Evolutionary conservation across 768 basidiomycete genomes (phyloP).

Genomic region (Boletus patriciae): DNA sequence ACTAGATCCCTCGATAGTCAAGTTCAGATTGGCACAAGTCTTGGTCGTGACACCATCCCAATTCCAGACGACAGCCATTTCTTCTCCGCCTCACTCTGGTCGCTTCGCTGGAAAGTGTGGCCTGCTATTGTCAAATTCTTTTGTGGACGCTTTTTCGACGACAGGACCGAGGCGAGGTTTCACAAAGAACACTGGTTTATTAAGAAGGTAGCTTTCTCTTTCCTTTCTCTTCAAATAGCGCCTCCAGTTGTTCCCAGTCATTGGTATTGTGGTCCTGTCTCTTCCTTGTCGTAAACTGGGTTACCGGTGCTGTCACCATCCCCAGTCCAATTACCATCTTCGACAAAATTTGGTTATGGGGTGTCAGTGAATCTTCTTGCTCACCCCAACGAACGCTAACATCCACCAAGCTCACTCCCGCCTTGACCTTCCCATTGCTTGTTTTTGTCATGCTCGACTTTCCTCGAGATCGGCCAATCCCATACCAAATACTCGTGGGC

Average conservation of each 20-base stretch:
- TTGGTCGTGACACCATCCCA: constrained; percentile 38
- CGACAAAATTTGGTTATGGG: constrained; percentile 66
- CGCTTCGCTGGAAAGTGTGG: constrained; percentile 60
- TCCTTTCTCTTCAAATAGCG: background rate
- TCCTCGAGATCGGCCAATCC: constrained; percentile 56
- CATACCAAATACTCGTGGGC: constrained; percentile 63
- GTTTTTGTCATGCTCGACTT: constrained; percentile 69
- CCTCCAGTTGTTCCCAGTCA: constrained; percentile 31
- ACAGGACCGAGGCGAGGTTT: constrained; percentile 51
- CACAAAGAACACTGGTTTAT: constrained; percentile 72
- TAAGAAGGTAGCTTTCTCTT: constrained; percentile 44
- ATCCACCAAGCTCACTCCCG: constrained; percentile 49
- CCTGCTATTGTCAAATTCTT: constrained; percentile 59
- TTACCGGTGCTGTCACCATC: constrained; percentile 55
- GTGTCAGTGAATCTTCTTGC: constrained; percentile 36
- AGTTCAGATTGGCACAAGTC: constrained; percentile 34
- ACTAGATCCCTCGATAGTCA: constrained; percentile 52
- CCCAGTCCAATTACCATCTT: constrained; percentile 42
- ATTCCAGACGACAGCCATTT: constrained; percentile 38
- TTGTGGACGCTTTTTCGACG: constrained; percentile 58
- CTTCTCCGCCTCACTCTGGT: constrained; percentile 36
- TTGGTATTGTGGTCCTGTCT: constrained; percentile 62
- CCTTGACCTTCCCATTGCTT: constrained; percentile 60
- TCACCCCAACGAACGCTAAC: background rate
- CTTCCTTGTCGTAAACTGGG: constrained; percentile 72